These are phyloP conservation scores for Trametes elegans DNA, from an alignment of 768 basidiomycete species.

Conservation along the genomic window DNA sequence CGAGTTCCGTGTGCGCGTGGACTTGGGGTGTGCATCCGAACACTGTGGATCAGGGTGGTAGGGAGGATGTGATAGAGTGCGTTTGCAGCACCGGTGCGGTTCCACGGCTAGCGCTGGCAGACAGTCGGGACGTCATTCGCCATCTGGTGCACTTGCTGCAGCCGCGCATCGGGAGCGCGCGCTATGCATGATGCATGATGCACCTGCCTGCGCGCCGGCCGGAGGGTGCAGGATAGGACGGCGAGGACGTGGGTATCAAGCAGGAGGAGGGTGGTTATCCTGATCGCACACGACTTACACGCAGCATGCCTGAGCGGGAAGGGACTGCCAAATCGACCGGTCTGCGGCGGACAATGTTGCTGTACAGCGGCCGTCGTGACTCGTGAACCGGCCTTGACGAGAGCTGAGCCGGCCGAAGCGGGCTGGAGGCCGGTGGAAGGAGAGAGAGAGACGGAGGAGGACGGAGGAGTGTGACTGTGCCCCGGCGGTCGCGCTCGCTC, in stretches of 20 bases:
- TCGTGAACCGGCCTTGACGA: no score
- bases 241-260: not conserved
- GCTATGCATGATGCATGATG: not conserved
- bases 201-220: not conserved
- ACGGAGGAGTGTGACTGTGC: not conserved
- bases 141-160: not conserved
- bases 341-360: no score
- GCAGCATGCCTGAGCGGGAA: conserved; percentile 3
- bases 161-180: not conserved
- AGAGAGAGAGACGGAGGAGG: no score
- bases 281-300: conserved; percentile 14
- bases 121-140: not conserved
- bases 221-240: not conserved
- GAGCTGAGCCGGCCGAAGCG: no score
- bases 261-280: conserved; percentile 1
- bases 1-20: not conserved
- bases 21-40: not conserved
- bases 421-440: no score
- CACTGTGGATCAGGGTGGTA: no score
- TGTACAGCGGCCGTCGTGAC: not conserved
- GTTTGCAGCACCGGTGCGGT: not conserved
- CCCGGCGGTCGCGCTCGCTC: not conserved
- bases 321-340: not conserved
- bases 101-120: not conserved
- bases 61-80: not conserved